A percentile compares a stretch with the other conserved stretches of the same genome.
phyloP scores from a whole-genome alignment of 1,139 yeast species.

The Pichia sp. region DNA sequence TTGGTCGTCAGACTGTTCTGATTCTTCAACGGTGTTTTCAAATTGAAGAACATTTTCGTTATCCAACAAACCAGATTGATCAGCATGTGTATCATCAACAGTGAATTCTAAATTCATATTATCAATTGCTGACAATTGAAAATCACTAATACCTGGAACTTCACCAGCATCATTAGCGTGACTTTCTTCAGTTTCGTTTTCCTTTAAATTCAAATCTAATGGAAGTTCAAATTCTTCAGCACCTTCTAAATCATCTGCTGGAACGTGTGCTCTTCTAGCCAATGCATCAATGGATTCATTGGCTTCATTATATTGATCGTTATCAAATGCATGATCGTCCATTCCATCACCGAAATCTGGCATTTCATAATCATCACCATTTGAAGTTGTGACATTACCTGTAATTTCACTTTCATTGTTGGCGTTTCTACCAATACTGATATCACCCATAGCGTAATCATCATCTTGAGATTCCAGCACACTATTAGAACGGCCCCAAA shows the following conservation, averaged over 20 bases:
- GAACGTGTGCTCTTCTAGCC: slow-evolving; percentile 42
- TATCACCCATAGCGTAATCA: slow-evolving; percentile 15
- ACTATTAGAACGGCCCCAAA: slow-evolving; percentile 4
- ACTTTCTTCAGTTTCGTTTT: slow-evolving; percentile 10
- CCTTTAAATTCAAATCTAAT: slow-evolving; percentile 43
- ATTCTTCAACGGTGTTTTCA: slow-evolving; percentile 20
- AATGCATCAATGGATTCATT: slow-evolving; percentile 50
- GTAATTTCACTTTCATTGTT: slow-evolving; percentile 15
- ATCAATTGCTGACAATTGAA: slow-evolving; percentile 23
- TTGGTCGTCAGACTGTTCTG: slow-evolving; percentile 1
- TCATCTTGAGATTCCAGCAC: slow-evolving; percentile 2
- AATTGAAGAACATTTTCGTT: slow-evolving; percentile 6
- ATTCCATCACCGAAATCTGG: slow-evolving; percentile 34
- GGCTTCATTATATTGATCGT: slow-evolving; percentile 2
- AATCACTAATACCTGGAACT: slow-evolving; percentile 14
- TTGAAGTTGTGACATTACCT: background rate
- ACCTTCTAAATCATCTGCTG: slow-evolving; percentile 37
- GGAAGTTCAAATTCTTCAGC: slow-evolving; percentile 53
- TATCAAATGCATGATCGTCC: background rate
- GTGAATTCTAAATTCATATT: slow-evolving; percentile 45
- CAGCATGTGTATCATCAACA: slow-evolving; percentile 14
- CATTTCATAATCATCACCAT: background rate
- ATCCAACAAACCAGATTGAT: background rate
- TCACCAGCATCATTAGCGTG: background rate
- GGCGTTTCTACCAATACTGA: slow-evolving; percentile 20